These are phyloP conservation scores for Hevea brasiliensis DNA, from an alignment of 345 rosid species.

Conservation along the genomic window DNA sequence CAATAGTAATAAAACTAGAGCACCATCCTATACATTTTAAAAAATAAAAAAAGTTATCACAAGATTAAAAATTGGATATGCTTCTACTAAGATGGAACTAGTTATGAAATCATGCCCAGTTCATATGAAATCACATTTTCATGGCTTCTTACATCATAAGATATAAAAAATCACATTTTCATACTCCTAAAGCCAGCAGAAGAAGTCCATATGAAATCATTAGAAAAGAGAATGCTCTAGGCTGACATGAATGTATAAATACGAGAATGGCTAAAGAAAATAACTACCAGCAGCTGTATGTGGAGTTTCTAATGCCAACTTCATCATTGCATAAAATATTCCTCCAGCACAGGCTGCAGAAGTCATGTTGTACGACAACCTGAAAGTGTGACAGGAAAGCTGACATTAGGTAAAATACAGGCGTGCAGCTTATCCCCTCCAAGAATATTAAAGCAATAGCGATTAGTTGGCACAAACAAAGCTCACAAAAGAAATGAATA, in stretches of 20 bases:
- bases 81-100: not conserved
- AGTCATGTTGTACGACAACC: conserved; percentile 82
- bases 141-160: not conserved
- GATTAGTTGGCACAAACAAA: not conserved
- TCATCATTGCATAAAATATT: conserved; percentile 82
- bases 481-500: not conserved
- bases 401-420: not conserved
- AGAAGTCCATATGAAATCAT: not conserved
- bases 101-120: not conserved
- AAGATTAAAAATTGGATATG: conserved; percentile 1
- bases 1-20: not conserved
- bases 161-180: not conserved
- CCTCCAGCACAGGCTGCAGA: conserved; percentile 88
- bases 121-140: not conserved
- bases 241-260: not conserved
- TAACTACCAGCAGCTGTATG: conserved; percentile 45
- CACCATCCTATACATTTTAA: not conserved
- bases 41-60: not conserved
- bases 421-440: not conserved
- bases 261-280: not conserved
- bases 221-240: not conserved
- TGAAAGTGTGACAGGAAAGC: conserved; percentile 33
- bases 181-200: conserved; percentile 3
- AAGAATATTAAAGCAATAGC: not conserved
- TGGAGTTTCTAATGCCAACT: conserved; percentile 58